Conservation (phyloP, 2,329 filamentous ascomycete genomes). For the Sporothrix pseudoabietina region DNA sequence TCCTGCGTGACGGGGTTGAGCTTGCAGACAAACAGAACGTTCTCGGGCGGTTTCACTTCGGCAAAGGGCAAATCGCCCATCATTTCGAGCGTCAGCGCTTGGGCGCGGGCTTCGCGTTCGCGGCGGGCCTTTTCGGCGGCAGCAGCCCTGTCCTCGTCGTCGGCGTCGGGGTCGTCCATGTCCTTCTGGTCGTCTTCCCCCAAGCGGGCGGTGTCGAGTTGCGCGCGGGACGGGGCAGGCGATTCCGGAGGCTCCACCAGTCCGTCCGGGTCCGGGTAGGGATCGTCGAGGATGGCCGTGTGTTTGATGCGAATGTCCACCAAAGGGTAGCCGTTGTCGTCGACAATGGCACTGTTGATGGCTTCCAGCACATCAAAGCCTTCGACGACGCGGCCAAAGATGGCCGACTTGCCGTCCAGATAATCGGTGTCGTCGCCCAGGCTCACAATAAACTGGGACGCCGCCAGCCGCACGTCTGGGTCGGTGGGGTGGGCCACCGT, state of each 20-base stretch:
- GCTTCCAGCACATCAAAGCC: slow-evolving; percentile 93
- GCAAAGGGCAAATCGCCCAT: slow-evolving; percentile 97
- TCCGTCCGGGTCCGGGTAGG: slow-evolving; percentile 78
- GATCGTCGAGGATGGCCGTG: slow-evolving; percentile 88
- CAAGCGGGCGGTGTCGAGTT: slow-evolving; percentile 89
- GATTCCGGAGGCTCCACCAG: slow-evolving; percentile 77
- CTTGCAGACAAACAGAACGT: slow-evolving; percentile 97
- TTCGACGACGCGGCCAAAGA: slow-evolving; percentile 94
- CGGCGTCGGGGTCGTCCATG: slow-evolving; percentile 63
- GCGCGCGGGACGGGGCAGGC: slow-evolving; percentile 78
- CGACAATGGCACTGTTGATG: slow-evolving; percentile 86
- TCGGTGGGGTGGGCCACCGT: slow-evolving; percentile 76
- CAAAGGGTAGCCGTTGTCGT: slow-evolving; percentile 81
- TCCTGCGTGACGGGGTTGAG: slow-evolving; percentile 95
- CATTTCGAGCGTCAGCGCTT: slow-evolving; percentile 94
- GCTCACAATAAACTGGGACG: slow-evolving; percentile 92
- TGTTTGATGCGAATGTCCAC: slow-evolving; percentile 96
- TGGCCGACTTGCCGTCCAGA: slow-evolving; percentile 87
- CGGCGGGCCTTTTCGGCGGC: slow-evolving; percentile 76
- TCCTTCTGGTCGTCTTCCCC: slow-evolving; percentile 79
- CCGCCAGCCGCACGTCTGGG: slow-evolving; percentile 78
- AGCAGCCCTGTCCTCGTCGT: slow-evolving; percentile 62
- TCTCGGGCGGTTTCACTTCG: slow-evolving; percentile 95
- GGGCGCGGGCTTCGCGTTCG: slow-evolving; percentile 87
- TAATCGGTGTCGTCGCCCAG: slow-evolving; percentile 87